Percentiles rank a stretch among this genome's conserved stretches.
Conservation (phyloP, 164 flowering plant genomes). For the Annona cherimola region DNA sequence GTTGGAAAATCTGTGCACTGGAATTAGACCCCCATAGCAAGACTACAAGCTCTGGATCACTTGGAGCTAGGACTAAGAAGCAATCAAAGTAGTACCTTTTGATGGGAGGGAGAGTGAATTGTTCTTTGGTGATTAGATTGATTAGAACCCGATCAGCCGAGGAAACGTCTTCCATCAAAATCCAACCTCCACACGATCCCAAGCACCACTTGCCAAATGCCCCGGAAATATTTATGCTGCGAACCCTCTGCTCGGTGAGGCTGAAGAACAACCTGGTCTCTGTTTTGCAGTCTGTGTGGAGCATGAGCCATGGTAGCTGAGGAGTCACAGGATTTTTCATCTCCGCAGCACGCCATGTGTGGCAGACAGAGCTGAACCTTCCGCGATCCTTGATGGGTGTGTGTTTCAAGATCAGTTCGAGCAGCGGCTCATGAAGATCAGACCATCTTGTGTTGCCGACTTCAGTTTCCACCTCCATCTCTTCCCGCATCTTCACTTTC, state of each 20-base stretch:
- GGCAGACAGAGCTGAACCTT: not conserved
- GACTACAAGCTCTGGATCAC: not conserved
- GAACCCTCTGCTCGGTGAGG: not conserved
- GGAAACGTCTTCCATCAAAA: not conserved
- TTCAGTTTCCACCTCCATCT: not conserved
- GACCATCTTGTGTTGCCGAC: not conserved
- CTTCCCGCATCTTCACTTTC: not conserved
- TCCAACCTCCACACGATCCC: not conserved
- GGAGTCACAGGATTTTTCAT: not conserved
- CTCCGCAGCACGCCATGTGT: not conserved
- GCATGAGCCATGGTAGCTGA: not conserved
- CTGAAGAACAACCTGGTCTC: not conserved
- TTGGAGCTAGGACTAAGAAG: not conserved
- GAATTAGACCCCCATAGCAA: not conserved
- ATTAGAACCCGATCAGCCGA: not conserved
- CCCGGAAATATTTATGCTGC: not conserved
- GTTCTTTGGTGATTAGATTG: not conserved
- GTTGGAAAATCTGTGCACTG: not conserved
- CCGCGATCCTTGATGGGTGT: not conserved
- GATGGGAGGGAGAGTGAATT: not conserved
- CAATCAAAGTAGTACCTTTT: not conserved
- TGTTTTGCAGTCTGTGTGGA: not conserved
- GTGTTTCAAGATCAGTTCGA: not conserved
- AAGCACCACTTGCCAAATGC: not conserved
- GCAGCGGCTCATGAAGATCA: not conserved